Conservation (phyloP, 108 stramenopile genomes). For the Nannochloropsis salina region DNA sequence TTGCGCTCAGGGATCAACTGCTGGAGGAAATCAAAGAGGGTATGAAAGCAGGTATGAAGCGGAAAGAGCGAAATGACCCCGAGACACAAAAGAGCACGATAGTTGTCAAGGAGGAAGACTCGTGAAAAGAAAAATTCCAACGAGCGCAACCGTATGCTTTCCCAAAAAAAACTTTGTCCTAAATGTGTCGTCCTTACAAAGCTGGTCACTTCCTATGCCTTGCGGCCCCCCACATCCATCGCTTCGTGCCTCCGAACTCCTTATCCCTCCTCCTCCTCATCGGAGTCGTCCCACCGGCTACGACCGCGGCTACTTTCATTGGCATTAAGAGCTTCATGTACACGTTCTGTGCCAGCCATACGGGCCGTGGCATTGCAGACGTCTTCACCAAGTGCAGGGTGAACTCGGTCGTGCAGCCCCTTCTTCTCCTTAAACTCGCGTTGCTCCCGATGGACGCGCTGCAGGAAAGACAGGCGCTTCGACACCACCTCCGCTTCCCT, state of each 20-base stretch:
- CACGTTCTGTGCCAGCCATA: too few species aligned
- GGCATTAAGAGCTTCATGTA: background rate
- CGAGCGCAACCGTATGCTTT: too few species aligned
- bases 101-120: background rate
- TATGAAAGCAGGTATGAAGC: constrained; percentile 1
- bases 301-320: background rate
- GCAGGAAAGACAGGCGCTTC: background rate
- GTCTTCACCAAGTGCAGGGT: too few species aligned
- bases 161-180: too few species aligned
- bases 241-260: background rate
- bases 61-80: background rate
- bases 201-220: too few species aligned
- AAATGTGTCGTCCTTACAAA: too few species aligned
- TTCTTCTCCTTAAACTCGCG: background rate
- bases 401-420: background rate
- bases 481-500: background rate
- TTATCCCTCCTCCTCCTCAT: background rate
- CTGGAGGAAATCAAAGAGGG: constrained; percentile 6
- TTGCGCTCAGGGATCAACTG: background rate
- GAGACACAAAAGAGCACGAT: background rate
- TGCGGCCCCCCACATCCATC: too few species aligned
- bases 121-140: background rate
- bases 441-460: background rate
- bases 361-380: too few species aligned
- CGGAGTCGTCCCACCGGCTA: background rate